A percentile compares a stretch with the other conserved stretches of the same genome.
phyloP scores from a whole-genome alignment of 495 filamentous ascomycete genomes.

The Durotheca rogersii region DNA sequence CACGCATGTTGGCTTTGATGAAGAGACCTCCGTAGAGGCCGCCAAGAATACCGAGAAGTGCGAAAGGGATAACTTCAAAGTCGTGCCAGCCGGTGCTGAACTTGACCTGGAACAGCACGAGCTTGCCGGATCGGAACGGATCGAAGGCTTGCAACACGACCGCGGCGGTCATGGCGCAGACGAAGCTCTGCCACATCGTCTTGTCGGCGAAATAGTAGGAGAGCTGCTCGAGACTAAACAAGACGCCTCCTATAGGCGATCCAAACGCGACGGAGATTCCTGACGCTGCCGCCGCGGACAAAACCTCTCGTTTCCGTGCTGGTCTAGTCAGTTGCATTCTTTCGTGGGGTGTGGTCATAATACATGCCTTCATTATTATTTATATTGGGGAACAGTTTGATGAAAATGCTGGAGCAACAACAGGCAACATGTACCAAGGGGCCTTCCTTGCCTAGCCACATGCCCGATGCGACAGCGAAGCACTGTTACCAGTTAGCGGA shows the following conservation, averaged over 20 bases:
- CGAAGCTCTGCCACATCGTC: conserved; percentile 99
- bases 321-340: conserved; percentile 16
- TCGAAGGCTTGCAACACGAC: conserved; percentile 90
- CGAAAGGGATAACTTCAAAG: conserved; percentile 90
- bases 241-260: conserved; percentile 88
- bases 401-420: conserved; percentile 93
- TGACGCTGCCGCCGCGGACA: conserved; percentile 91
- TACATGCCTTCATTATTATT: conserved; percentile 81
- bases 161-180: conserved; percentile 96
- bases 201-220: conserved; percentile 99
- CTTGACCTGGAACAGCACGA: conserved; percentile 95
- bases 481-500: conserved; percentile 59
- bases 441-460: conserved; percentile 99
- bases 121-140: conserved; percentile 92
- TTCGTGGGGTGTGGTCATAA: neutral
- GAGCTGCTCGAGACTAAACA: conserved; percentile 94
- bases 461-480: conserved; percentile 88
- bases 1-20: conserved; percentile 88
- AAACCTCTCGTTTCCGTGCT: conserved; percentile 92
- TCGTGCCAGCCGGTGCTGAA: conserved; percentile 92
- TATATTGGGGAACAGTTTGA: conserved; percentile 82
- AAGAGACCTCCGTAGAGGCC: conserved; percentile 93
- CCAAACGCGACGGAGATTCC: conserved; percentile 98
- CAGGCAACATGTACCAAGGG: conserved; percentile 97
- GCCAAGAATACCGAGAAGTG: conserved; percentile 82